Evolutionary conservation across 257 asterid species (phyloP), one percentile per base, ranked within the genome.

Genomic region (Linaria vulgaris): DNA sequence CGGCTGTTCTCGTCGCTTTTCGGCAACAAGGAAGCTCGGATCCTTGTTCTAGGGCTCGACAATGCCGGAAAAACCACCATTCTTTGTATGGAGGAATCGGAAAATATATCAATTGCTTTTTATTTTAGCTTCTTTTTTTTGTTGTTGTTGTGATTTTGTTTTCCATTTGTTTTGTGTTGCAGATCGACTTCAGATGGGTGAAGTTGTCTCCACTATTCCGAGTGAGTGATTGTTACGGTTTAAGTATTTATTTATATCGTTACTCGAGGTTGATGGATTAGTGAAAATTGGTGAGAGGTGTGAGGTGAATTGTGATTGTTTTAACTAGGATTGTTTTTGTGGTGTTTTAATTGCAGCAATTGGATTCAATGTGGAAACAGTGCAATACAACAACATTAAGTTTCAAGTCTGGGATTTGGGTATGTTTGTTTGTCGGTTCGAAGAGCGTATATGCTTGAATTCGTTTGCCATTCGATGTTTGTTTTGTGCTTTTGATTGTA

Each of bases 181-280:
- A 87, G 97, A 90, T 90, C 97, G 97, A 72, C 96, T 90, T 66
- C 96, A 85, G 83, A 87, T 90, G 96, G 97, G 97, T 16, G 96
- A 87, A 79, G 97, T 90, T n/a, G 97, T 90, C 74, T 87, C 97
- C 72, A 90, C 97, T 41, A 90, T 90, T 50, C 97, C 97, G 63
- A 90, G 97, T 91, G 74, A 63, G 88, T 79, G 41, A 63, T 59
- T 61, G 17, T 57, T 51, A 88, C 87, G 96, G 56, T 56, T 27
- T 57, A n/a, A 12, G 6, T 27, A n/a, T n/a, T n/a, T 10, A 12
- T 1, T 44, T 86, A 95, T 59, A 19, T 55, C 37, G 9, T 5
- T 7, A 46, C 21, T 52, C 54, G 43, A 50, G 17, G 53, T 24
- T 54, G 74, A 52, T 44, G 53, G 67, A 59, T 61, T 67, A 30